Evolutionary conservation across 116 monocot genomes (phyloP).

Genomic region (Trichopus zeylanicus): DNA sequence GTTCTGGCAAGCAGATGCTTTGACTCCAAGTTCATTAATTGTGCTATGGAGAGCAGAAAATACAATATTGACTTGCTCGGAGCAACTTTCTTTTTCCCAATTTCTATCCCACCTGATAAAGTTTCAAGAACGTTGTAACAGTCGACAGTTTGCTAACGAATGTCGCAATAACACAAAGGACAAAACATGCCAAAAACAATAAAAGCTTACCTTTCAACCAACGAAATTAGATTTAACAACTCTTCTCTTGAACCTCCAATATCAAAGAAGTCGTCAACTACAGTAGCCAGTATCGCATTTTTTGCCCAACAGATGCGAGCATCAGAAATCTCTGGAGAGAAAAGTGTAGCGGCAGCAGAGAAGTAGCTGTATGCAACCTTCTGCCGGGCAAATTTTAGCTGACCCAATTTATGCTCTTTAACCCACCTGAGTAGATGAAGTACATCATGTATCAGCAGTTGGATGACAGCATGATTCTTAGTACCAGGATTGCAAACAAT

Average conservation of each 20-base stretch:
- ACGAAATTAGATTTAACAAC: constrained; percentile 32
- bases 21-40: constrained; percentile 56
- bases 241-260: constrained; percentile 74
- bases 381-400: constrained; percentile 64
- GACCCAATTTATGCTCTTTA: constrained; percentile 61
- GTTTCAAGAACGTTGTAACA: not conserved
- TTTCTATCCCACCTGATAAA: constrained; percentile 73
- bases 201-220: constrained; percentile 48
- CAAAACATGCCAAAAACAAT: no score
- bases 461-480: not conserved
- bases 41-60: constrained; percentile 55
- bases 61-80: constrained; percentile 57
- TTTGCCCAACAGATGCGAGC: constrained; percentile 77
- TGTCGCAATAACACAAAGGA: not conserved
- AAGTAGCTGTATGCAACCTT: constrained; percentile 72
- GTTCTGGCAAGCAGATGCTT: constrained; percentile 40
- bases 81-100: constrained; percentile 23
- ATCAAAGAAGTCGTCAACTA: constrained; percentile 96
- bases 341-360: constrained; percentile 68
- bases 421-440: constrained; percentile 49
- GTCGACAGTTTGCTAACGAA: not conserved
- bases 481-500: not conserved
- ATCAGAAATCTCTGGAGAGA: constrained; percentile 44
- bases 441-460: not conserved
- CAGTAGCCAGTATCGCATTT: constrained; percentile 56